These are phyloP conservation scores for Suhomyces sp. DNA, from an alignment of 805 yeast species.

Conservation along the genomic window DNA sequence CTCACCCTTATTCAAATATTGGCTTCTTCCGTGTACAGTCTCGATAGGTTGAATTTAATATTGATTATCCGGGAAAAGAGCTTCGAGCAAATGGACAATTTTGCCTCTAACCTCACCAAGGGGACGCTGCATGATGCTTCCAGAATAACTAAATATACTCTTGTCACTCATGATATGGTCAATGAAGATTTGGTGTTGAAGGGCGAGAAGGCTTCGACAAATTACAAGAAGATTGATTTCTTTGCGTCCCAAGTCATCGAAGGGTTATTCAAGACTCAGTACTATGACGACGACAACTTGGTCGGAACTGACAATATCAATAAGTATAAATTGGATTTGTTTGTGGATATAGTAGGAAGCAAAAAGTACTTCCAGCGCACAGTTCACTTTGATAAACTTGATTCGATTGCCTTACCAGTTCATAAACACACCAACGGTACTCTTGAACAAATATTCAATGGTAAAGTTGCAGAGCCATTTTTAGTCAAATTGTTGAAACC, in stretches of 20 bases:
- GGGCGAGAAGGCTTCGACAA: constrained; percentile 32
- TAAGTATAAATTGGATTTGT: constrained; percentile 31
- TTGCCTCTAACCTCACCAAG: constrained; percentile 17
- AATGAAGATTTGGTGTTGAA: constrained; percentile 35
- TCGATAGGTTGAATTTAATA: constrained; percentile 27
- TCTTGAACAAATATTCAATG: constrained; percentile 24
- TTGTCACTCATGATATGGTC: constrained; percentile 32
- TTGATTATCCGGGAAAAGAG: constrained; percentile 28
- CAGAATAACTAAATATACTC: constrained; percentile 18
- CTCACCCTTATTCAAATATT: constrained; percentile 33
- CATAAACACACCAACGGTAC: constrained; percentile 14
- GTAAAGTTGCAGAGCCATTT: constrained; percentile 29
- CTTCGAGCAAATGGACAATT: constrained; percentile 16
- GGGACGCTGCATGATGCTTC: constrained; percentile 21
- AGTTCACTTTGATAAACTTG: constrained; percentile 27
- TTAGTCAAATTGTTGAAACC: constrained; percentile 37
- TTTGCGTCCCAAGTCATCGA: constrained; percentile 38
- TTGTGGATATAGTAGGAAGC: constrained; percentile 41
- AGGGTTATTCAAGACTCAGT: constrained; percentile 24
- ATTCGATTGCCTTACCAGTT: constrained; percentile 29
- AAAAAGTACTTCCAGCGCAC: constrained; percentile 34
- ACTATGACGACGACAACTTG: constrained; percentile 16
- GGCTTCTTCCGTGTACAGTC: constrained; percentile 24
- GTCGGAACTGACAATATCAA: constrained; percentile 20
- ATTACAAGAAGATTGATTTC: constrained; percentile 36